Evolutionary conservation across 2,329 filamentous ascomycete species (phyloP), one percentile per base, ranked within the genome.

Genomic region (Stagonosporopsis rhizophila): DNA sequence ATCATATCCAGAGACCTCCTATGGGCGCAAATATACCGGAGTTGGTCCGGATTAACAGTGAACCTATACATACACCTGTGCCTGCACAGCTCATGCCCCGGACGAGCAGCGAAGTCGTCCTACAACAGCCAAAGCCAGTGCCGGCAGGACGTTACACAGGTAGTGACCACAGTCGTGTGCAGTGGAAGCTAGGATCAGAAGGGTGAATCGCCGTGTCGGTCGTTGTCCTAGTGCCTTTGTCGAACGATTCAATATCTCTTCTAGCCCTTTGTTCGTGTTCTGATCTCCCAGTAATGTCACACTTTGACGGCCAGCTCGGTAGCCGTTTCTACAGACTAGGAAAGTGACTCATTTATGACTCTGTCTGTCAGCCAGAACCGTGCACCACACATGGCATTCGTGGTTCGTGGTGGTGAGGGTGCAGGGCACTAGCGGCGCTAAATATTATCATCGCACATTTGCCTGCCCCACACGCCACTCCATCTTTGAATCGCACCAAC

Each of bases 181-280:
- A 72, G 56, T 75, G 73, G 73, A 70, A 71, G 44, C 58, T 75
- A 52, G 72, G 73, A 9, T 72, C 69, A 20, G 73, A 75, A 51
- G 60, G 65, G 17, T 69, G 41, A 55, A 14, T 7, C 2, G 35
- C 20, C 3, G 8, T 19, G 19, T 35, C 17, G 7, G n/a, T 28
- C 22, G 11, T 38, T 28, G 4, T 14, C 34, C 19, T 20, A 17
- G 2, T 15, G 12, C 8, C n/a, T 7, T 11, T 28, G 34, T 20
- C 11, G 44, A 25, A n/a, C 1, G 34, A n/a, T 48, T 19, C 17
- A 6, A 20, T 9, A 19, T 22, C 12, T 39, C 17, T 40, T 22
- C 9, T n/a, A 32, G 25, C 41, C 23, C 17, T 44, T 14, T 27
- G 5, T 28, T 28, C 14, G 8, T 17, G n/a, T n/a, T 7, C 7